Evolutionary conservation across 2,329 filamentous ascomycete genomes (phyloP).

Genomic region (Ustilaginoidea virens): DNA sequence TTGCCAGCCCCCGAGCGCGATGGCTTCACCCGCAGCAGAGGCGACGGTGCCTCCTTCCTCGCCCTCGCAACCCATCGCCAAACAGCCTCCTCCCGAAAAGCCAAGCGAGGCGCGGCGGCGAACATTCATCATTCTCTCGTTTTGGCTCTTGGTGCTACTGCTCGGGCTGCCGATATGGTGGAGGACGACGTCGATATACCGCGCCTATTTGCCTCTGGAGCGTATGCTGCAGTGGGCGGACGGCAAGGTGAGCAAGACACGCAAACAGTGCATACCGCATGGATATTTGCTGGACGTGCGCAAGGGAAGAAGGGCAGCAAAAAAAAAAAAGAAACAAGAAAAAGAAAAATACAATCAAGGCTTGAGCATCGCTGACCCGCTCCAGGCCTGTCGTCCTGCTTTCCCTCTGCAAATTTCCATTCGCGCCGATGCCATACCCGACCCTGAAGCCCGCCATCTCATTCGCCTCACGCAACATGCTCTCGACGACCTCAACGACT

Average conservation of each 20-base stretch:
- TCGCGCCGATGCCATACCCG: slow-evolving; percentile 49
- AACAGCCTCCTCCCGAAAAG: slow-evolving; percentile 61
- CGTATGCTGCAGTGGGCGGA: slow-evolving; percentile 85
- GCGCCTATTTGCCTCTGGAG: slow-evolving; percentile 67
- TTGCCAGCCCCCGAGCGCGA: no score
- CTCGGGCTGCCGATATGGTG: slow-evolving; percentile 92
- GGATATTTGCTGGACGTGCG: background rate
- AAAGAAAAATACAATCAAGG: no score
- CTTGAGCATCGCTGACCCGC: background rate
- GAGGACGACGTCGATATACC: slow-evolving; percentile 83
- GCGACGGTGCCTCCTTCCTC: no score
- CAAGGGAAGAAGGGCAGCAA: no score
- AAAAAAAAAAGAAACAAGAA: no score
- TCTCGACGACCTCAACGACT: slow-evolving; percentile 75
- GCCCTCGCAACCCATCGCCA: no score
- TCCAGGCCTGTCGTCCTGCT: slow-evolving; percentile 68
- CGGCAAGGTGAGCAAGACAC: slow-evolving; percentile 53
- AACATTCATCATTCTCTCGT: slow-evolving; percentile 64
- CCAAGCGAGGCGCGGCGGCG: slow-evolving; percentile 53
- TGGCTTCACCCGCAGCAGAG: no score
- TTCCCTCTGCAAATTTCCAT: slow-evolving; percentile 77
- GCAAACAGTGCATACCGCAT: background rate
- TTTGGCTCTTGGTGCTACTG: slow-evolving; percentile 74
- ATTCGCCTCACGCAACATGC: slow-evolving; percentile 71
- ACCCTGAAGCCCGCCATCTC: slow-evolving; percentile 55